A percentile compares a stretch with the other conserved stretches of the same genome.
Evolutionary conservation across 1,139 yeast genomes (phyloP).

Genomic region (Protomyces inundatus): DNA sequence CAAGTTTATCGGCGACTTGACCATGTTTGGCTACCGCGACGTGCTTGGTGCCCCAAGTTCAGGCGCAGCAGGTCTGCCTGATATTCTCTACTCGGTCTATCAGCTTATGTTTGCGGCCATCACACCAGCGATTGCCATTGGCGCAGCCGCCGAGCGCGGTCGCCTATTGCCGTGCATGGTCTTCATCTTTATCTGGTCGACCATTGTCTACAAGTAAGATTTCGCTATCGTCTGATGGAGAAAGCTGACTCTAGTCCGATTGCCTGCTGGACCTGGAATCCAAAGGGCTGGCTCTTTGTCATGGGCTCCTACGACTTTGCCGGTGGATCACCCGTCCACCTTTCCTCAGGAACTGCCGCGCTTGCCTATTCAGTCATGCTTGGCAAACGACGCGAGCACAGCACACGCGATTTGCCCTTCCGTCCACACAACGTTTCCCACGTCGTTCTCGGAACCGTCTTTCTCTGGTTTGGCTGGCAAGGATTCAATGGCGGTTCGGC

Average conservation of each 20-base stretch:
- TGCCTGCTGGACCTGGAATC: slow-evolving; percentile 98
- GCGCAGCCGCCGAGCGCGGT: slow-evolving; percentile 98
- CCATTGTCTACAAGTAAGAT: slow-evolving; percentile 77
- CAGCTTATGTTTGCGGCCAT: slow-evolving; percentile 90
- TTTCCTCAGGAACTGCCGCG: slow-evolving; percentile 90
- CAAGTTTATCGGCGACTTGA: slow-evolving; percentile 71
- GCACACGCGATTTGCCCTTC: slow-evolving; percentile 37
- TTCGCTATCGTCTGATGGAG: slow-evolving; percentile 15
- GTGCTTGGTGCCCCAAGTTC: slow-evolving; percentile 49
- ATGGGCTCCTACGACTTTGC: slow-evolving; percentile 92
- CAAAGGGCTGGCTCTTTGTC: slow-evolving; percentile 75
- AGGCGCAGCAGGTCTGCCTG: slow-evolving; percentile 58
- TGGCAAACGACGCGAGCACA: slow-evolving; percentile 61
- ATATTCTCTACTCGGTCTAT: slow-evolving; percentile 74
- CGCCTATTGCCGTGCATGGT: slow-evolving; percentile 94
- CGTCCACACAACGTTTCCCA: slow-evolving; percentile 87
- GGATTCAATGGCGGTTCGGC: slow-evolving; percentile 98
- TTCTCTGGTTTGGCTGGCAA: slow-evolving; percentile 97
- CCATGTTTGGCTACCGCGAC: slow-evolving; percentile 70
- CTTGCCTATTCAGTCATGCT: slow-evolving; percentile 82
- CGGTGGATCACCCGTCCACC: slow-evolving; percentile 98
- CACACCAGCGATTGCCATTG: slow-evolving; percentile 69
- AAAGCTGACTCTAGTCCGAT: slow-evolving; percentile 45
- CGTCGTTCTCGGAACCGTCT: slow-evolving; percentile 87
- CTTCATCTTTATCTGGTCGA: slow-evolving; percentile 85